Conservation (phyloP, 495 filamentous ascomycete species). For the Copromyces sp. region DNA sequence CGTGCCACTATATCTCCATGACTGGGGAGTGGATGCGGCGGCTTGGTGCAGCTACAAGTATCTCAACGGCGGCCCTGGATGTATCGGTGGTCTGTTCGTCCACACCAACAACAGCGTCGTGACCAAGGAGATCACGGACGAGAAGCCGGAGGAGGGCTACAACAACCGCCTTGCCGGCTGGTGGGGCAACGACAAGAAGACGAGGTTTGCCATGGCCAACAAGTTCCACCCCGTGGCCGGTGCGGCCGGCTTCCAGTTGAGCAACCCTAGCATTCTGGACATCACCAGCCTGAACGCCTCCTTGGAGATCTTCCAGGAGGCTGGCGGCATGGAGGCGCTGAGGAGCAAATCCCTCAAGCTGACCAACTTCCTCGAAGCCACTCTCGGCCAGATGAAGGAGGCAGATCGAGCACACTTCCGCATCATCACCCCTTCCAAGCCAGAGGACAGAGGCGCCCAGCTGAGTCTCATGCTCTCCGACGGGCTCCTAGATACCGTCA, state of each 20-base stretch:
- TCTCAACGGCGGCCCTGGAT: slow-evolving; percentile 81
- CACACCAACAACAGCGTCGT: slow-evolving; percentile 61
- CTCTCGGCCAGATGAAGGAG: slow-evolving; percentile 41
- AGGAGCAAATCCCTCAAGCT: slow-evolving; percentile 64
- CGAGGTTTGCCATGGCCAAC: slow-evolving; percentile 71
- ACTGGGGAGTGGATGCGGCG: slow-evolving; percentile 93
- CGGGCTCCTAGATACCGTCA: slow-evolving; percentile 58
- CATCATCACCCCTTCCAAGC: slow-evolving; percentile 73
- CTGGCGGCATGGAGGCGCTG: slow-evolving; percentile 55
- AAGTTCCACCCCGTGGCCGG: slow-evolving; percentile 62
- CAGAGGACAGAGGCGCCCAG: slow-evolving; percentile 71
- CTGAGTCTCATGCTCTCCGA: slow-evolving; percentile 61
- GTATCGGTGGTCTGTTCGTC: slow-evolving; percentile 80
- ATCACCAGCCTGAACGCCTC: slow-evolving; percentile 63
- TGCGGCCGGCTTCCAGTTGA: slow-evolving; percentile 59
- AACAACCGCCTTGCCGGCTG: slow-evolving; percentile 64
- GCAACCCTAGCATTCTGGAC: slow-evolving; percentile 58
- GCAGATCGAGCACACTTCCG: slow-evolving; percentile 46
- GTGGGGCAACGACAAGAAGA: slow-evolving; percentile 77
- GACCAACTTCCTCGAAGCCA: slow-evolving; percentile 70
- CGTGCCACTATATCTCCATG: slow-evolving; percentile 69
- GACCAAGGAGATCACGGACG: slow-evolving; percentile 27
- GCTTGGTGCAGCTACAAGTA: slow-evolving; percentile 99
- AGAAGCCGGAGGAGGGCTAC: slow-evolving; percentile 30
- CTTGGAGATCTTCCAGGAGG: slow-evolving; percentile 66